Evolutionary conservation across 768 basidiomycete genomes (phyloP).

Genomic region (Omphalotus guepiniiformis): DNA sequence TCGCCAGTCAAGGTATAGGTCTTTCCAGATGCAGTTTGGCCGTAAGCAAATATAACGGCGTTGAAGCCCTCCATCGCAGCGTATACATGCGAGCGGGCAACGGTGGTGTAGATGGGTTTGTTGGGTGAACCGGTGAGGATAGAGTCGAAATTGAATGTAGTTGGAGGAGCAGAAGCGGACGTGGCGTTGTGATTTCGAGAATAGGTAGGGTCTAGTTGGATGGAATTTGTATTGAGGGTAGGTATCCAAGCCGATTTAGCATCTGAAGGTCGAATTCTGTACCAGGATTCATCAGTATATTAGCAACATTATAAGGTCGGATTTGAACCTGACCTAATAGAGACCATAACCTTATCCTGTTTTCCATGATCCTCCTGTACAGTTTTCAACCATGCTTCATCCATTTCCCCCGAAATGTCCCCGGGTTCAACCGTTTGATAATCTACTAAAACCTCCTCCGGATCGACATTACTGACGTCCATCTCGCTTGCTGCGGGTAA

Average conservation of each 20-base stretch:
- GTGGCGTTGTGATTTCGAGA: constrained; percentile 43
- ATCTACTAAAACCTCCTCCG: constrained; percentile 74
- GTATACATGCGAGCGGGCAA: constrained; percentile 74
- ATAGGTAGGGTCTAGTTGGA: constrained; percentile 59
- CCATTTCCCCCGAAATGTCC: constrained; percentile 67
- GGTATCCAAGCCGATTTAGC: constrained; percentile 54
- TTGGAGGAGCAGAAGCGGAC: constrained; percentile 23
- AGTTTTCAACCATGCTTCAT: constrained; percentile 48
- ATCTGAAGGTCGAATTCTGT: constrained; percentile 61
- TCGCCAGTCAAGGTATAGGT: constrained; percentile 63
- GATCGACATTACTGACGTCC: constrained; percentile 71
- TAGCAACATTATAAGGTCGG: neutral
- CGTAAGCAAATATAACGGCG: constrained; percentile 91
- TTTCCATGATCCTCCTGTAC: constrained; percentile 51
- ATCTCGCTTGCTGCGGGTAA: constrained; percentile 56
- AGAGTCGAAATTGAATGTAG: constrained; percentile 63
- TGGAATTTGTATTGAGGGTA: constrained; percentile 37
- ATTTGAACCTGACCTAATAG: constrained; percentile 47
- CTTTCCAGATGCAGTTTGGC: constrained; percentile 78
- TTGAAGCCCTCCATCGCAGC: constrained; percentile 98
- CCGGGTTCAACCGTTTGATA: constrained; percentile 62
- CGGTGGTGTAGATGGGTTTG: constrained; percentile 72
- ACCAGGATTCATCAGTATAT: neutral
- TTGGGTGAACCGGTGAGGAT: constrained; percentile 77
- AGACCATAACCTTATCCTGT: constrained; percentile 84